A percentile compares a stretch with the other conserved stretches of the same genome.
phyloP scores from a whole-genome alignment of 139 green algal species.

The Pseudopediastrum boryanum region DNA sequence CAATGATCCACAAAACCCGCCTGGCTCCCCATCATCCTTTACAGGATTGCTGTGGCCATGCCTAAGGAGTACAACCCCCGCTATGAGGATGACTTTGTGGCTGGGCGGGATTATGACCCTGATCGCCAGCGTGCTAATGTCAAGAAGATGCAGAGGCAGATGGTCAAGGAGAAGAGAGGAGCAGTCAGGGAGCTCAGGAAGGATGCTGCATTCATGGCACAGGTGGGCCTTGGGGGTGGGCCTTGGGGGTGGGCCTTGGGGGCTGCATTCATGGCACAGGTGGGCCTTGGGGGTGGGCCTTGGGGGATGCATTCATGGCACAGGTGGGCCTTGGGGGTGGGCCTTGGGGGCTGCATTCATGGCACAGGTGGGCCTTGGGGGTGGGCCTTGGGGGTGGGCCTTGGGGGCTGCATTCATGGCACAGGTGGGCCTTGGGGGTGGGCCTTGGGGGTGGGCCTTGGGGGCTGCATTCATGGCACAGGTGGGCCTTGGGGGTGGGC shows the following conservation, averaged over 20 bases:
- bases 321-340: too few species aligned
- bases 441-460: too few species aligned
- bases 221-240: constrained; percentile 24
- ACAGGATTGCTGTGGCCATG: too few species aligned
- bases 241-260: neutral
- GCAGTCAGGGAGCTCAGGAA: constrained; percentile 91
- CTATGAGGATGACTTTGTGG: constrained; percentile 83
- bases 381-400: too few species aligned
- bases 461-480: too few species aligned
- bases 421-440: too few species aligned
- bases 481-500: too few species aligned
- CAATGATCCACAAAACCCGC: too few species aligned
- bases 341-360: too few species aligned
- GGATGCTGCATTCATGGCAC: constrained; percentile 80
- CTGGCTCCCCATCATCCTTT: too few species aligned
- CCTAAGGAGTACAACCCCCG: constrained; percentile 81
- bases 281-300: constrained; percentile 10
- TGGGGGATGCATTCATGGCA: neutral
- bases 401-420: too few species aligned
- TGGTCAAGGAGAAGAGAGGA: constrained; percentile 74
- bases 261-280: constrained; percentile 65
- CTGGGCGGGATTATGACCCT: constrained; percentile 77
- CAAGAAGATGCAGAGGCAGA: constrained; percentile 66
- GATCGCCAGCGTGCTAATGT: constrained; percentile 73
- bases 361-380: too few species aligned